A percentile compares a stretch with the other conserved stretches of the same genome.
Conservation (phyloP, 2,329 filamentous ascomycete genomes). For the Colletotrichum paranaense region DNA sequence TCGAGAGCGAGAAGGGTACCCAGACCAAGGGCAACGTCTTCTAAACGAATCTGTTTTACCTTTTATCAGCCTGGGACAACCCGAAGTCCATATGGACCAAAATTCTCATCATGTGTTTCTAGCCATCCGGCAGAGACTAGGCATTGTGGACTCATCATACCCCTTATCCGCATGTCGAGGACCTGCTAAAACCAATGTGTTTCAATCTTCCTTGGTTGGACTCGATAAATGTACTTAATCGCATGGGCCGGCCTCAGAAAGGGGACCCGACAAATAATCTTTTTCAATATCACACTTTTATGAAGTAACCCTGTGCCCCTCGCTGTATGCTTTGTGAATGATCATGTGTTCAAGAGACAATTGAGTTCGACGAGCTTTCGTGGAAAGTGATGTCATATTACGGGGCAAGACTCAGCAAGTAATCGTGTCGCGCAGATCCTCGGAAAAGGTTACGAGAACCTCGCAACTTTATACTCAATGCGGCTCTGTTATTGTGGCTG, state of each 20-base stretch:
- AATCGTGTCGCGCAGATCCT: too few relatives aligned
- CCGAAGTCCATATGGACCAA: too few relatives aligned
- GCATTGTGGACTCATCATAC: not conserved
- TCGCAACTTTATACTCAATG: too few relatives aligned
- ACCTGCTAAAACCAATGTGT: not conserved
- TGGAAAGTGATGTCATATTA: too few relatives aligned
- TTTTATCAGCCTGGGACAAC: not conserved
- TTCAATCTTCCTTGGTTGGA: not conserved
- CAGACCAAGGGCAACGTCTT: conserved; percentile 49
- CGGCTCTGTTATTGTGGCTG: too few relatives aligned
- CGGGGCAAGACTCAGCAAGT: too few relatives aligned
- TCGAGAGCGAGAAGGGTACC: conserved; percentile 47
- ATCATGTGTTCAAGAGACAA: too few relatives aligned
- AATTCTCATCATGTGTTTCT: not conserved
- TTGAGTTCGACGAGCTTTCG: too few relatives aligned
- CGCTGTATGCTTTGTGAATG: not conserved
- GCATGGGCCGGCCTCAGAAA: not conserved
- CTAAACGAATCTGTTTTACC: conserved; percentile 36
- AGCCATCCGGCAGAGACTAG: not conserved
- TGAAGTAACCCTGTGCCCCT: not conserved
- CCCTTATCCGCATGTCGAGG: not conserved
- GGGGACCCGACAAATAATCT: conserved; percentile 8
- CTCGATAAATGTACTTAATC: conserved; percentile 28
- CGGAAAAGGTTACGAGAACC: too few relatives aligned
- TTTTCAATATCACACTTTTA: not conserved